Evolutionary conservation across 768 basidiomycete genomes (phyloP), one percentile per base, ranked within the genome.

Genomic region (Pleurotus ostreatus): DNA sequence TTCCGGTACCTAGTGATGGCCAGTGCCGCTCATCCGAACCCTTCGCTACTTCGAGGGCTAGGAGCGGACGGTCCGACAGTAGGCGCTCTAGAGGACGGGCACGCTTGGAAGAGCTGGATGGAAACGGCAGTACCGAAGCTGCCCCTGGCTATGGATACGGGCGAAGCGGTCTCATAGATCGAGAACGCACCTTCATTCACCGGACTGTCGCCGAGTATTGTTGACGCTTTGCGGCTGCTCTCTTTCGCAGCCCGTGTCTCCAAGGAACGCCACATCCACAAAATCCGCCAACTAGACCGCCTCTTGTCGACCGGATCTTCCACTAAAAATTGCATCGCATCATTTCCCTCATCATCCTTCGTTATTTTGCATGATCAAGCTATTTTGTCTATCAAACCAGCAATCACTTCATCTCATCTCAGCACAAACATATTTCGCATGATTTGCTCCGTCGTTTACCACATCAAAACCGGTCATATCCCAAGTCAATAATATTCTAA

Each of bases 121-220:
- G 72, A 2, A 59, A 70, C 16, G 73, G 69, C 26, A 62, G 62
- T 46, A 71, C 71, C 34, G 69, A 69, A n/a, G 70, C 74, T 38
- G 85, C 81, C 2, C 86, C 86, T 38, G 86, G 86, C 7, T 83
- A 71, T 57, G 86, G 85, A 4, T 72, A 71, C 41, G 86, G 86
- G 52, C 79, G 86, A 49, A 88, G 85, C 60, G 88, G 86, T 5
- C 67, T 89, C 49, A 60, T 80, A 49, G 71, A 75, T 55, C 70
- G 79, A 25, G 77, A 77, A 62, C 68, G 73, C 20, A 63, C 59
- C 30, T 52, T 54, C 48, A 55, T 44, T n/a, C 34, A 55, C 15
- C 61, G 51, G 51, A 34, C 30, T 11, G 49, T 11, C 22, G 55
- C 30, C 18, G 47, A 12, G 22, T 53, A 43, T 16, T 23, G 49